Conservation (phyloP, 441 rosid species). For the Arabidopsis lyrata region DNA sequence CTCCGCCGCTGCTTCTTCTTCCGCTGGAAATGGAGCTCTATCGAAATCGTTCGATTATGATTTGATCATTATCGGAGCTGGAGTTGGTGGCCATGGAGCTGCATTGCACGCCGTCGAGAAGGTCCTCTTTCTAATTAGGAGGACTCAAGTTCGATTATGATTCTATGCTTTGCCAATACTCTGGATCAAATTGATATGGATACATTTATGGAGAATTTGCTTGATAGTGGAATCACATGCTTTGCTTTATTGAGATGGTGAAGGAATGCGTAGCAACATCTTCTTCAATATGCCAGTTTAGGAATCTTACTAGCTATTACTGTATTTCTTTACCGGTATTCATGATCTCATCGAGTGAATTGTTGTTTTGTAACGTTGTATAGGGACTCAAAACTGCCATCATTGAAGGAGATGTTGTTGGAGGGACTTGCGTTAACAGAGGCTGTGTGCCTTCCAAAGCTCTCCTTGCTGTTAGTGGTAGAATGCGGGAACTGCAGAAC, state of each 20-base stretch:
- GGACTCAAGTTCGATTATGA: not conserved
- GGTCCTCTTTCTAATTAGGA: constrained; percentile 4
- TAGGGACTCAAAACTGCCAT: constrained; percentile 97
- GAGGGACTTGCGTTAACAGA: constrained; percentile 98
- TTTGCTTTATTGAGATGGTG: not conserved
- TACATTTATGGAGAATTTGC: no score
- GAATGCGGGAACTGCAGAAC: constrained; percentile 93
- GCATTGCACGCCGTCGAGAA: constrained; percentile 83
- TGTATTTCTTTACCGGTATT: not conserved
- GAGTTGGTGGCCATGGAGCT: constrained; percentile 99
- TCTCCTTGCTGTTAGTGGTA: constrained; percentile 95
- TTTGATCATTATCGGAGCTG: constrained; percentile 93
- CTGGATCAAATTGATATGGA: not conserved
- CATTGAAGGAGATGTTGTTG: constrained; percentile 94
- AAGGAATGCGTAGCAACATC: not conserved
- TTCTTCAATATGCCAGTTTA: not conserved
- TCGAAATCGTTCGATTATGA: constrained; percentile 86
- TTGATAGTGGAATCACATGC: not conserved
- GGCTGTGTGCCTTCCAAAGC: constrained; percentile 99
- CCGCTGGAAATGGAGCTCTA: constrained; percentile 62
- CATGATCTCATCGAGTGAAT: not conserved
- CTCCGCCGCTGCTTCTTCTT: constrained; percentile 50
- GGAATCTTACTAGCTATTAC: not conserved
- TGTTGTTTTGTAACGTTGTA: not conserved
- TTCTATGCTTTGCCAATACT: not conserved